These are phyloP conservation scores for Xylaria scruposa DNA, from an alignment of 495 filamentous ascomycete species.

Conservation along the genomic window DNA sequence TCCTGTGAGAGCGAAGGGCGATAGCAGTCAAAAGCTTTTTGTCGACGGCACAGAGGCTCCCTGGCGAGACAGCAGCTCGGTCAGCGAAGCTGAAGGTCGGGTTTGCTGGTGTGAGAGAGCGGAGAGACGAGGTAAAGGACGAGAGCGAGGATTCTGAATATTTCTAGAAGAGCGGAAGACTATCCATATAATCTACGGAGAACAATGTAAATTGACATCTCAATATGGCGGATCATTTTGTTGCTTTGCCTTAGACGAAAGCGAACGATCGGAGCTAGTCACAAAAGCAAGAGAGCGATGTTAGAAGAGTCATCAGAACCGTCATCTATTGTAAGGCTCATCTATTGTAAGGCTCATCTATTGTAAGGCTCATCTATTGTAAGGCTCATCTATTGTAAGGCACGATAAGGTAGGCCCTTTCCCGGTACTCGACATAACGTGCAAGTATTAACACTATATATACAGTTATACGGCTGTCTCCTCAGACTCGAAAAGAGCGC, in stretches of 20 bases:
- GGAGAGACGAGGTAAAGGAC: too few species aligned
- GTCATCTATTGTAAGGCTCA: neutral
- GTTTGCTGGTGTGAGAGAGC: too few species aligned
- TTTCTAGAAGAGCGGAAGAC: too few species aligned
- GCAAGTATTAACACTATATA: neutral
- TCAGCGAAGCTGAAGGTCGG: too few species aligned
- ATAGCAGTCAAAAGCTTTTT: too few species aligned
- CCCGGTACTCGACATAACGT: neutral
- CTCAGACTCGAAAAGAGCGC: neutral
- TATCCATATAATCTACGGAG: too few species aligned
- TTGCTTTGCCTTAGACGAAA: neutral
- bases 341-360: too few species aligned
- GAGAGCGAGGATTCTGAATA: too few species aligned
- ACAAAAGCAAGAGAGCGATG: neutral
- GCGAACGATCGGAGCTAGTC: neutral
- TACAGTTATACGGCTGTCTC: neutral
- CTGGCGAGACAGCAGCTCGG: too few species aligned
- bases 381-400: neutral
- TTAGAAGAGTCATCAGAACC: neutral
- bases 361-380: neutral
- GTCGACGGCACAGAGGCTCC: too few species aligned
- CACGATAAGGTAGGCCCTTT: neutral
- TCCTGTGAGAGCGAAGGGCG: too few species aligned
- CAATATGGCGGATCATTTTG: neutral
- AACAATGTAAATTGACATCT: neutral